Evolutionary conservation across 2,329 filamentous ascomycete species (phyloP).

Genomic region (Hypomyces rosellus): DNA sequence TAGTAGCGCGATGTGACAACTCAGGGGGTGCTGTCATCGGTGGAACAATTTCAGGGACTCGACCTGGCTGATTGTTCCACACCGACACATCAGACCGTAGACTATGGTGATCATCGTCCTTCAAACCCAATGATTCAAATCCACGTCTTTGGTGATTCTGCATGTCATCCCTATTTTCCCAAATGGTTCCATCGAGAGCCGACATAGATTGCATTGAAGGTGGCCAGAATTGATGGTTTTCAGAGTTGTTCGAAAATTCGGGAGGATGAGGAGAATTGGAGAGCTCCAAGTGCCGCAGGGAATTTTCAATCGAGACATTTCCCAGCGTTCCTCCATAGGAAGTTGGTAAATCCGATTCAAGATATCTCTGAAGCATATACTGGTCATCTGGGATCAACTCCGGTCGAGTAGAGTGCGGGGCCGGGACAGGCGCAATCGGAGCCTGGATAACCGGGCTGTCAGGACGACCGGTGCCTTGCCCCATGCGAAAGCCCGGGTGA

Average conservation of each 20-base stretch:
- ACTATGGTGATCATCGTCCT: constrained; percentile 12
- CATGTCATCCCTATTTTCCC: not conserved
- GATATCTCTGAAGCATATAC: constrained; percentile 11
- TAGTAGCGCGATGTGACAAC: not conserved
- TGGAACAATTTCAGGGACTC: constrained; percentile 5
- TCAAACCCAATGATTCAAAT: not conserved
- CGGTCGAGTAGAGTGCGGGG: not conserved
- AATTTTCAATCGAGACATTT: not conserved
- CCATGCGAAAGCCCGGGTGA: too few species aligned
- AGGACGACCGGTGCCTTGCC: not conserved
- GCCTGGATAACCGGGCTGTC: not conserved
- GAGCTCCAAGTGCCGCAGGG: not conserved
- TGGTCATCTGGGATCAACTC: constrained; percentile 5
- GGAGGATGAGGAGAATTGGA: not conserved
- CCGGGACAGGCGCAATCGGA: not conserved
- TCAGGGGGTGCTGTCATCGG: constrained; percentile 9
- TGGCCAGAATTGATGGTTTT: not conserved
- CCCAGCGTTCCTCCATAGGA: not conserved
- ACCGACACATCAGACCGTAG: constrained; percentile 18
- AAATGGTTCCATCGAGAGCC: not conserved
- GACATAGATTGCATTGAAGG: not conserved
- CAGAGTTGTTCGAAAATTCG: not conserved
- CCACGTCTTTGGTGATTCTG: not conserved
- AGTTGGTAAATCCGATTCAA: constrained; percentile 8
- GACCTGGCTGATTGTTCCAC: constrained; percentile 16